Evolutionary conservation across 129 eudicot genomes (phyloP), one percentile per base, ranked within the genome.

Genomic region (Flaveria sonorensis): DNA sequence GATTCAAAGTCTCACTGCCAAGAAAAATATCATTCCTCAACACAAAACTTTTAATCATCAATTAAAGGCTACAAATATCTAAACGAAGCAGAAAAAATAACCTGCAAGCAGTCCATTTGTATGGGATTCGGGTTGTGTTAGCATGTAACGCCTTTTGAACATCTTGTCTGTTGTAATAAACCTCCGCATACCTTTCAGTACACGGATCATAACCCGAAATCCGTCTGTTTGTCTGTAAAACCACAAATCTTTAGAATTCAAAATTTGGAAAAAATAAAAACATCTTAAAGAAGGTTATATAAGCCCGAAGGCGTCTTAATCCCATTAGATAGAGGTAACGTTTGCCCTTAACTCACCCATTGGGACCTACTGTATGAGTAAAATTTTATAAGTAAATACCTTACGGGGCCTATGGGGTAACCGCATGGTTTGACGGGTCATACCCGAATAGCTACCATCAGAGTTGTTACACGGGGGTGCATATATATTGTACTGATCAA

Each of bases 41-140:
- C 63, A 32, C 61, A 46, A 60, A 74, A 13, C 6, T 53, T 40
- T 42, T 19, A 15, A 56, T 10, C 32, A 18, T 32, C 5, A 0
- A 43, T 32, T 9, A 0, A 43, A 47, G 10, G n/a, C 36, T 13
- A 62, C n/a, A 7, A 36, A 3, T 3, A 7, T 48, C 10, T 26
- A 45, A 12, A 46, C 36, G 24, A 39, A 43, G 23, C 5, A 36
- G 71, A 11, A 13, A 8, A 79, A 13, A 66, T 15, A 32, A 94
- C 99, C 97, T 94, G 96, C 99, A 94, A 69, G 99, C 96, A 4
- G 97, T 94, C 99, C 99, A 94, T 83, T 82, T 88, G 23, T 94
- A 91, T 8, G 96, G 90, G 71, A 94, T 94, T 48, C 86, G 77
- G 43, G 90, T 89, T 19, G 78, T 81, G 69, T 94, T 94, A 24